These are phyloP conservation scores for Nemania sp. DNA, from an alignment of 2,329 filamentous ascomycete genomes.

Conservation along the genomic window DNA sequence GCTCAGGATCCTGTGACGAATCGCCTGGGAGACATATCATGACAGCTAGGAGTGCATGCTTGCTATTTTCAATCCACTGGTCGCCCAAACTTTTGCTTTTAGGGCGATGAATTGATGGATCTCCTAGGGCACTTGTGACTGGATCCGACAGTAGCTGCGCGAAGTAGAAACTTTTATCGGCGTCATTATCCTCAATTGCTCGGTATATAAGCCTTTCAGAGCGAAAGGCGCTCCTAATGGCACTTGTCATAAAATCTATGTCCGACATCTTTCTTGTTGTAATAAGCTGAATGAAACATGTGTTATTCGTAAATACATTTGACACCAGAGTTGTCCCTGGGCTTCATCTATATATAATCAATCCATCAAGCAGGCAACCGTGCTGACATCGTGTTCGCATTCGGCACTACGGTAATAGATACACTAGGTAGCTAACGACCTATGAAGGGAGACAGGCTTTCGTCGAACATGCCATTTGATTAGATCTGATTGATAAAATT, in stretches of 20 bases:
- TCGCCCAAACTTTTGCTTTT: conserved; percentile 27
- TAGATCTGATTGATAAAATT: conserved; percentile 31
- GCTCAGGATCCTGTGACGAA: neutral
- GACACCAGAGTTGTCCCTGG: neutral
- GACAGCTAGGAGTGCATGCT: conserved; percentile 34
- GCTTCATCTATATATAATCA: conserved; percentile 6
- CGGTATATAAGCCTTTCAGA: conserved; percentile 46
- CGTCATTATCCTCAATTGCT: conserved; percentile 43
- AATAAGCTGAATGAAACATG: too few species aligned
- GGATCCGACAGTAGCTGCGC: conserved; percentile 39
- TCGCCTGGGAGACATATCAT: conserved; percentile 39
- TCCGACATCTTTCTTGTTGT: conserved; percentile 17
- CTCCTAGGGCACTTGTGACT: conserved; percentile 28
- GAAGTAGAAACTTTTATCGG: conserved; percentile 41
- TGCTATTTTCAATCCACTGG: conserved; percentile 31
- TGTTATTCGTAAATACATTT: neutral
- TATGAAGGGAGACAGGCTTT: neutral
- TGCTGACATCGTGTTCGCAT: neutral
- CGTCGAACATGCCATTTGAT: neutral
- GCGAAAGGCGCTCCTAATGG: conserved; percentile 39
- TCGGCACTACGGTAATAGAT: neutral
- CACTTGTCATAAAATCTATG: conserved; percentile 35
- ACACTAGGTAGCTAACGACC: too few species aligned
- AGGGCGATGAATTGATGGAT: conserved; percentile 37
- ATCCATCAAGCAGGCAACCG: neutral